Percentiles rank a stretch among this genome's conserved stretches.
Conservation (phyloP, 805 yeast genomes). For the Candida chauliodis region DNA sequence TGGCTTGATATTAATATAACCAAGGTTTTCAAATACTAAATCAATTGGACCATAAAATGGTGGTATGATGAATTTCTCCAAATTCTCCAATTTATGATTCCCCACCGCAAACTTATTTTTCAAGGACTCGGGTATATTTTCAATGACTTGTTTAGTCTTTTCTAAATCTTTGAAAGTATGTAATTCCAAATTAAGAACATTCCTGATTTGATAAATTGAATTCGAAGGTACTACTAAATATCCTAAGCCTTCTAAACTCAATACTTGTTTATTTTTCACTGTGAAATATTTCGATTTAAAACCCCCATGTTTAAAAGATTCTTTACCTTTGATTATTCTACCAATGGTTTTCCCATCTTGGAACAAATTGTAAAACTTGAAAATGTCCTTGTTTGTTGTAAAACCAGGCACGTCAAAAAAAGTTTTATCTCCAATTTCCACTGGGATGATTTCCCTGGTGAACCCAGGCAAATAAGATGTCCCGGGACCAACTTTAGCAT, state of each 20-base stretch:
- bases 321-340: slow-evolving; percentile 24
- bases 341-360: slow-evolving; percentile 19
- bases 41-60: slow-evolving; percentile 71
- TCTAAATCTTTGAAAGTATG: slow-evolving; percentile 28
- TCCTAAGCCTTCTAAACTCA: slow-evolving; percentile 60
- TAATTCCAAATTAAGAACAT: slow-evolving; percentile 40
- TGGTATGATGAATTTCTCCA: slow-evolving; percentile 51
- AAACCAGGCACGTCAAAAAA: slow-evolving; percentile 51
- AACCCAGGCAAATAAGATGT: slow-evolving; percentile 62
- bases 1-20: slow-evolving; percentile 57
- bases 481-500: slow-evolving; percentile 41
- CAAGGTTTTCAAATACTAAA: slow-evolving; percentile 61
- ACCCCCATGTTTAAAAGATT: slow-evolving; percentile 26
- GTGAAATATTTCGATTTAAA: slow-evolving; percentile 31
- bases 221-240: slow-evolving; percentile 52
- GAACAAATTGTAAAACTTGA: slow-evolving; percentile 12
- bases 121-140: slow-evolving; percentile 10
- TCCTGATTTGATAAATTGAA: slow-evolving; percentile 46
- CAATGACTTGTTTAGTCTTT: slow-evolving; percentile 24
- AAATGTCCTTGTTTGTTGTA: slow-evolving; percentile 13
- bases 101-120: slow-evolving; percentile 11
- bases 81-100: slow-evolving; percentile 20
- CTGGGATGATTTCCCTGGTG: slow-evolving; percentile 51
- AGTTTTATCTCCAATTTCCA: slow-evolving; percentile 22
- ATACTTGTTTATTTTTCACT: slow-evolving; percentile 42